These are phyloP conservation scores for Suillus lakei DNA, from an alignment of 768 basidiomycete species.

Conservation along the genomic window DNA sequence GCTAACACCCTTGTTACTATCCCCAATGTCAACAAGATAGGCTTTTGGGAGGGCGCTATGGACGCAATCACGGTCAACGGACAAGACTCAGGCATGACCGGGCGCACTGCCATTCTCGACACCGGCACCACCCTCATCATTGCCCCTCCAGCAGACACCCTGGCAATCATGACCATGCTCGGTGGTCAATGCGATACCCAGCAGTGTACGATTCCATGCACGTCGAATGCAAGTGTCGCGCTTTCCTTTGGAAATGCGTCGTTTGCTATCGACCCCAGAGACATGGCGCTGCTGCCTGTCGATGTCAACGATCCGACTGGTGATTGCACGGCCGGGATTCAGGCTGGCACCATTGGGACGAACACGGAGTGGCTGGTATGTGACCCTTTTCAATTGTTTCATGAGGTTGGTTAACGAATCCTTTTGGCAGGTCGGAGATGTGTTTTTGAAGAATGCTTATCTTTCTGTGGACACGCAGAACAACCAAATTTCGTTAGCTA, in stretches of 20 bases:
- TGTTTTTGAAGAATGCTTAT: conserved; percentile 80
- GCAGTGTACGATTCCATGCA: conserved; percentile 70
- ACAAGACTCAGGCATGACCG: conserved; percentile 49
- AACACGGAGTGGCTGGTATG: conserved; percentile 71
- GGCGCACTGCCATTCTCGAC: conserved; percentile 73
- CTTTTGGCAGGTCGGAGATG: conserved; percentile 57
- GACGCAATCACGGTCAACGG: conserved; percentile 65
- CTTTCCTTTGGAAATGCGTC: conserved; percentile 60
- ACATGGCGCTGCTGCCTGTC: conserved; percentile 64
- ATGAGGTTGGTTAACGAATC: conserved; percentile 1
- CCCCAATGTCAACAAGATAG: conserved; percentile 62
- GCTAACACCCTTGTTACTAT: conserved; percentile 59
- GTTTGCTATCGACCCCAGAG: conserved; percentile 69
- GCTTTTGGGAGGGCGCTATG: conserved; percentile 84
- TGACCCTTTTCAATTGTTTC: conserved; percentile 6
- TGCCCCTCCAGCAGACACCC: conserved; percentile 52
- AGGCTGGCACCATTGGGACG: conserved; percentile 62
- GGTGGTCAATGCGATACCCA: conserved; percentile 56
- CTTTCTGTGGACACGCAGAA: conserved; percentile 64
- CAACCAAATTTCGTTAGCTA: conserved; percentile 65
- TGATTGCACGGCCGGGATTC: conserved; percentile 74
- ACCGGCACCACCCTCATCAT: conserved; percentile 53
- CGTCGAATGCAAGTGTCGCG: conserved; percentile 52
- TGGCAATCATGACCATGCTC: conserved; percentile 59
- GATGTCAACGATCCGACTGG: conserved; percentile 56